Base-by-base conservation (phyloP, 2,329 filamentous ascomycete species). In the Pseudocercospora fijiensis region DNA sequence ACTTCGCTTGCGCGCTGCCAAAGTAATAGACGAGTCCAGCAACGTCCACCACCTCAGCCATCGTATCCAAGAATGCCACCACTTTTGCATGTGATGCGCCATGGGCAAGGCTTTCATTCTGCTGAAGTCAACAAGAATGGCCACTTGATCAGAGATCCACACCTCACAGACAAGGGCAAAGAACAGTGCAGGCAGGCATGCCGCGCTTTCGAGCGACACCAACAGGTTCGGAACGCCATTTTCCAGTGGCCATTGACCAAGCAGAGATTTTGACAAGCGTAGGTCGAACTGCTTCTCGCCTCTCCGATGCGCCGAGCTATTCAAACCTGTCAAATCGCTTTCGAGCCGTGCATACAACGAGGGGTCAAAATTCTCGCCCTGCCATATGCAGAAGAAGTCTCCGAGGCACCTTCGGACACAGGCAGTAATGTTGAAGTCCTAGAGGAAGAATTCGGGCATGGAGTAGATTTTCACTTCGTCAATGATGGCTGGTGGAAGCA, bases 91-190 rank as follows among this genome's bases (percentile, higher is more conserved):
- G 57, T 74, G 10, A 73, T 74, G 70, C 67, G 73, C 33, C 73
- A 75, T 64, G 73, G 70, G 0, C 71, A 74, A 67, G 73, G 73
- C 37, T 73, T 65, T 47, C 73, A 75, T 61, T 69, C 65, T 11
- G 55, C 61, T 24, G 69, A 64, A 20, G 67, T 73, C 53, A 62
- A 65, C 1, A 65, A 68, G 24, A 64, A 75, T 16, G 72, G 73
- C 13, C 66, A 71, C 51, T 52, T 67, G 37, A 67, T 75, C 8
- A 67, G 64, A 8, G 73, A 75, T 55, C 70, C 73, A 11, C 45
- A 58, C 11, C 63, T 74, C 20, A 75, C 73, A 27, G 65, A 67
- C 7, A 58, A 71, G 26, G 72, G 73, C 33, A 58, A 69, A 45
- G 63, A 72, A 45, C 69, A 74, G 62, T 73, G 71, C 41, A 52